Conservation (phyloP, 148 eudicot species). For the Rheum nobile region DNA sequence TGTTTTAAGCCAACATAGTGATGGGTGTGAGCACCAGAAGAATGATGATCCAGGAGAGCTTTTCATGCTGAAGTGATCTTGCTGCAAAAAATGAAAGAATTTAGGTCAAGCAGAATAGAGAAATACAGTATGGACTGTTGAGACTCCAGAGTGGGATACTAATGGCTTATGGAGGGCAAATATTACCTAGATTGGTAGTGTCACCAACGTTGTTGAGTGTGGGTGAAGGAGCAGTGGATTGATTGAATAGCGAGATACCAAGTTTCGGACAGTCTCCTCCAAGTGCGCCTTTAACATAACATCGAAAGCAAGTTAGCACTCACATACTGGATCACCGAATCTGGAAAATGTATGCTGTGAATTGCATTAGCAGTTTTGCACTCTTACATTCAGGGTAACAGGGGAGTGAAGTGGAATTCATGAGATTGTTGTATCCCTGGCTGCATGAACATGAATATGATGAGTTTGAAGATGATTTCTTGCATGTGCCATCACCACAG, state of each 20-base stretch:
- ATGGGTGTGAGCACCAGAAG: not conserved
- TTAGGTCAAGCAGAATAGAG: not conserved
- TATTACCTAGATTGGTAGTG: not conserved
- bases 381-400: not conserved
- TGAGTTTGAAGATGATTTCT: conserved; percentile 32
- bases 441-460: conserved; percentile 36
- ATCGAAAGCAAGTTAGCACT: not conserved
- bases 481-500: conserved; percentile 73
- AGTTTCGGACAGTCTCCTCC: conserved; percentile 2
- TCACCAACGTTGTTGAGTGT: not conserved
- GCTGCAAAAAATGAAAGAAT: not conserved
- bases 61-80: conserved; percentile 2
- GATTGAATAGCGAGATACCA: not conserved
- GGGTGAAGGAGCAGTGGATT: not conserved
- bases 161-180: not conserved
- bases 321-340: not conserved
- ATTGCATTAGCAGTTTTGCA: not conserved
- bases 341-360: too few relatives aligned
- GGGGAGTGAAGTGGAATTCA: conserved; percentile 6
- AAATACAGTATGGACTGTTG: not conserved
- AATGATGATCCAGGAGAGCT: not conserved
- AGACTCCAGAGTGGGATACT: not conserved
- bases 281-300: not conserved
- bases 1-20: not conserved
- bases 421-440: conserved; percentile 36